Conservation (phyloP, 2,329 filamentous ascomycete species). For the Arthrobotrys conoides region DNA sequence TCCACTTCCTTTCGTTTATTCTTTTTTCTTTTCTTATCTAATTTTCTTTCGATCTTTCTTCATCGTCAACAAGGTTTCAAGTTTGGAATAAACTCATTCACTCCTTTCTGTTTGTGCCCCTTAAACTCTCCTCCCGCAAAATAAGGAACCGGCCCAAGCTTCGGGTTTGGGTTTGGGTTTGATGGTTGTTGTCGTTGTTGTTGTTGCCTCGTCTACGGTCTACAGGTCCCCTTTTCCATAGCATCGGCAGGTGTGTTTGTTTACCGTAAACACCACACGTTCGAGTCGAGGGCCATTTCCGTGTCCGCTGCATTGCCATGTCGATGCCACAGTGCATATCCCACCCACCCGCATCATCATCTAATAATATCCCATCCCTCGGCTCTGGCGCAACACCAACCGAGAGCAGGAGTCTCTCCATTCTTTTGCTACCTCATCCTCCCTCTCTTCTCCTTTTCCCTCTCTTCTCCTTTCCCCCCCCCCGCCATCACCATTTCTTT, state of each 20-base stretch:
- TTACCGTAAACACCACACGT: conserved; percentile 46
- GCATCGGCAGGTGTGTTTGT: conserved; percentile 43
- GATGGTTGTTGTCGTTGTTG: conserved; percentile 15
- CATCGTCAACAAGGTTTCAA: conserved; percentile 1
- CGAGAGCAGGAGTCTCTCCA: conserved; percentile 20
- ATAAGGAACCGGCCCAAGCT: neutral
- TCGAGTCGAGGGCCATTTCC: no score
- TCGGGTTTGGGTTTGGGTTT: neutral
- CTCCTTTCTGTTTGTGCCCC: neutral
- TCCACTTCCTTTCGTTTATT: neutral
- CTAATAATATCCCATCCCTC: conserved; percentile 4
- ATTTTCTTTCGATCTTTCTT: neutral
- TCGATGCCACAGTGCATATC: conserved; percentile 1
- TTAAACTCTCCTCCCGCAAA: neutral
- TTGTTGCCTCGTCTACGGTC: conserved; percentile 59
- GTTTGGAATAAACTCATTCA: conserved; percentile 8
- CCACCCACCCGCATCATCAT: conserved; percentile 10
- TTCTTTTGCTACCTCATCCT: conserved; percentile 15
- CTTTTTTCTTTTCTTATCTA: conserved; percentile 8
- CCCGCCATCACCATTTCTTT: conserved; percentile 26
- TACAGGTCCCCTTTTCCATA: neutral
- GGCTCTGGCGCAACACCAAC: conserved; percentile 30
- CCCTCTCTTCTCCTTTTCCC: neutral
- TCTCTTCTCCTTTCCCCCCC: neutral
- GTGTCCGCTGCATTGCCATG: neutral